Evolutionary conservation across 352 stramenopile species (phyloP), one percentile per base, ranked within the genome.

Genomic region (Phytophthora sp.): DNA sequence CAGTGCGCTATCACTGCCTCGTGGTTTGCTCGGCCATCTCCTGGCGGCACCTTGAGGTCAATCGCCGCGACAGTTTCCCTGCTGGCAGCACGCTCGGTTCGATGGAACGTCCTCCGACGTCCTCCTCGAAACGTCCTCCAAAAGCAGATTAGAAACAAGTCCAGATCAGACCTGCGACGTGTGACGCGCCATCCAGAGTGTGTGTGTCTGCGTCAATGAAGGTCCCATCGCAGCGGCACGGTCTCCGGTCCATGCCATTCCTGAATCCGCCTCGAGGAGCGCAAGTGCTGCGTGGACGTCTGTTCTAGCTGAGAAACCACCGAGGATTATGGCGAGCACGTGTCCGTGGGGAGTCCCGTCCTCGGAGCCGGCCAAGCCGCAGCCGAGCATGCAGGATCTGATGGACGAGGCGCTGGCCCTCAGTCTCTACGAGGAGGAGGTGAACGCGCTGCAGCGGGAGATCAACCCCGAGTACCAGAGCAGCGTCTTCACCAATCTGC

Each of bases 331-430:
- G 53, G 27, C 54, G 37, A 66, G 69, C 26, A 62, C 53, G 0
- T 77, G 69, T 62, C 69, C 69, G 13, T 77, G 69, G 68, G 50
- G 54, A 12, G 24, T 48, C 9, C 30, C 46, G 2, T 31, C 38
- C 1, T 42, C 48, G 5, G 56, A 67, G 32, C 45, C 27, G 4
- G 38, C 44, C 1, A 70, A 74, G 45, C 35, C 63, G 1, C 63
- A 72, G 45, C 51, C 58, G 20, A 74, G 60, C 17, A 79, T 91
- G 68, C 82, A 91, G 54, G 75, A 84, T 18, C 75, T 91, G 45
- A 91, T 91, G 72, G 82, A 91, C 62, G 82, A 91, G 54, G 82
- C 72, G n/a, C 43, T 89, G 15, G 82, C 82, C 18, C 66, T 76
- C 20, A 77, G 82, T 58, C 68, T 91, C 4, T 87, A 88, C 56